Evolutionary conservation across 305 asterid species (phyloP).

Genomic region (Fraxinus dipetala): DNA sequence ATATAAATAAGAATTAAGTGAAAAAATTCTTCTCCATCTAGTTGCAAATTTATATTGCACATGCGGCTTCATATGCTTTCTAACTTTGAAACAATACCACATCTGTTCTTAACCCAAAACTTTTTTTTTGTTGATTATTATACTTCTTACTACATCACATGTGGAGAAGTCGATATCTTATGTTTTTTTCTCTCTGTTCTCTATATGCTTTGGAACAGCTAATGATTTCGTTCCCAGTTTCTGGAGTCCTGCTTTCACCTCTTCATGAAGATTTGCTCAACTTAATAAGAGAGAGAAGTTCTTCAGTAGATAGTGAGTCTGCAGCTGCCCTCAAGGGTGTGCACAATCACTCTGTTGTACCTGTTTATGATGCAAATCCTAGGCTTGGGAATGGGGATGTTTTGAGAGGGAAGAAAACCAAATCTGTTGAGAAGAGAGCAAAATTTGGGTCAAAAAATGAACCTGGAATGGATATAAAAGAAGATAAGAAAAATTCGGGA

Average conservation of each 20-base stretch:
- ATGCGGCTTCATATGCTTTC: neutral
- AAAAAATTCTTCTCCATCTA: constrained; percentile 10
- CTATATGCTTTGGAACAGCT: constrained; percentile 43
- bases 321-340: constrained; percentile 37
- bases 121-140: neutral
- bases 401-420: constrained; percentile 35
- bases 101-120: constrained; percentile 7
- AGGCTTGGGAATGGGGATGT: constrained; percentile 36
- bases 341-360: constrained; percentile 28
- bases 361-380: constrained; percentile 34
- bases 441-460: constrained; percentile 30
- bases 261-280: constrained; percentile 58
- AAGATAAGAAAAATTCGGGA: constrained; percentile 37
- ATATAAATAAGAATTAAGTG: constrained; percentile 1
- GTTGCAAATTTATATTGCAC: constrained; percentile 18
- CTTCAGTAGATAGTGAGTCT: constrained; percentile 29
- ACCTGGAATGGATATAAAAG: constrained; percentile 32
- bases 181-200: constrained; percentile 20
- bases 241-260: constrained; percentile 70
- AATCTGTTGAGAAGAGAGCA: constrained; percentile 37
- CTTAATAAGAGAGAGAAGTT: constrained; percentile 40
- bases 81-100: neutral
- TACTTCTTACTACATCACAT: neutral
- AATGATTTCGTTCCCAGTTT: constrained; percentile 58
- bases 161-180: constrained; percentile 16